Percentiles rank a stretch among this genome's conserved stretches.
Evolutionary conservation across 2,329 filamentous ascomycete genomes (phyloP).

Genomic region (Thielaviopsis musarum): DNA sequence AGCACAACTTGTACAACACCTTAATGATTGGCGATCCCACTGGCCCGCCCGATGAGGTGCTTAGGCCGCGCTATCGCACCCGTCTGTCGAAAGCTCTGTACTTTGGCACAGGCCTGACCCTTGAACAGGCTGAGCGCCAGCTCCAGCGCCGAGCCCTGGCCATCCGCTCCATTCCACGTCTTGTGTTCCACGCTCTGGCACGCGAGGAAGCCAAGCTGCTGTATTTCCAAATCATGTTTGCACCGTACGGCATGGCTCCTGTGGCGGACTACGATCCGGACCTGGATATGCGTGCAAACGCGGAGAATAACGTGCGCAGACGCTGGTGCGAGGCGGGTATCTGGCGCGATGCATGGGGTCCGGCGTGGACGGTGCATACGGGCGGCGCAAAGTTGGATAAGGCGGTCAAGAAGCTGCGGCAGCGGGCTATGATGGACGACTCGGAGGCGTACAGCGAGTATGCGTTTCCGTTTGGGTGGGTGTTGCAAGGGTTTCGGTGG

Average conservation of each 20-base stretch:
- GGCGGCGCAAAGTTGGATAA: not conserved
- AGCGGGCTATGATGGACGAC: not conserved
- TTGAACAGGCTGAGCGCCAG: not conserved
- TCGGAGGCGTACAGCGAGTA: too few relatives aligned
- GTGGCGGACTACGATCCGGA: not conserved
- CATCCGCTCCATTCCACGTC: not conserved
- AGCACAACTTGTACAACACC: not conserved
- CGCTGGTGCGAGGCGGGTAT: slow-evolving; percentile 12
- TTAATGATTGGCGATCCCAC: not conserved
- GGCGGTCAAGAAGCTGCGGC: not conserved
- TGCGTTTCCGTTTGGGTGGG: not conserved
- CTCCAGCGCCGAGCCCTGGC: not conserved
- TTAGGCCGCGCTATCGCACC: too few relatives aligned
- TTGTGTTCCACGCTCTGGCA: not conserved
- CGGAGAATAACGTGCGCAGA: slow-evolving; percentile 12
- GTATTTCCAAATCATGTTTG: not conserved
- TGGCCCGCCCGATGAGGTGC: not conserved
- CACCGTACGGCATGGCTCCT: not conserved
- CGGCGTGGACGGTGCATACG: slow-evolving; percentile 3
- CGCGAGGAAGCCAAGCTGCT: not conserved
- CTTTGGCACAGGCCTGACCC: not conserved
- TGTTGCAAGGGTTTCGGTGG: not conserved
- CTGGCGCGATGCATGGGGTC: slow-evolving; percentile 11
- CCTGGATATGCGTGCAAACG: slow-evolving; percentile 3
- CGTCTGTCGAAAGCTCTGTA: not conserved